These are phyloP conservation scores for Triglochin maritima DNA, from an alignment of 106 monocot genomes.

Conservation along the genomic window DNA sequence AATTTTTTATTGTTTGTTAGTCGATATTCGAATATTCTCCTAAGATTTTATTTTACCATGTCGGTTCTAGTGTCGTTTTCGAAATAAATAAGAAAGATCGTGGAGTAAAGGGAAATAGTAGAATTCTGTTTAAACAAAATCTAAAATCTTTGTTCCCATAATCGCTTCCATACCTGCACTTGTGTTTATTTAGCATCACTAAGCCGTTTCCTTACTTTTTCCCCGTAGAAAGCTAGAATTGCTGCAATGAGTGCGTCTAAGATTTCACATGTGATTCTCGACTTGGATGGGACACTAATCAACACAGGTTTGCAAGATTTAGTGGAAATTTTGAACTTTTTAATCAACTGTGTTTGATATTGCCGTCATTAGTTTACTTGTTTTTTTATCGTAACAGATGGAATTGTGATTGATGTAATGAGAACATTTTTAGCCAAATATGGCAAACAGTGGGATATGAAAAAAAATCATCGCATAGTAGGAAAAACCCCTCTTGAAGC, in stretches of 20 bases:
- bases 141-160: too few species aligned
- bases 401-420: conserved; percentile 61
- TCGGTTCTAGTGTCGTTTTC: too few species aligned
- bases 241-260: not conserved
- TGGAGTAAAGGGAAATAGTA: too few species aligned
- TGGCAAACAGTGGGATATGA: conserved; percentile 78
- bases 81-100: too few species aligned
- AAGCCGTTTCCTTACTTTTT: too few species aligned
- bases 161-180: too few species aligned
- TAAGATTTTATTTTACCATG: too few species aligned
- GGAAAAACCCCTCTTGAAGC: conserved; percentile 80
- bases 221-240: not conserved
- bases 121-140: too few species aligned
- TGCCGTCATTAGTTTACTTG: not conserved
- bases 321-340: not conserved
- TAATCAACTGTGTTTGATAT: not conserved
- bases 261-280: conserved; percentile 51
- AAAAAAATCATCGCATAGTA: conserved; percentile 41
- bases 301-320: conserved; percentile 49
- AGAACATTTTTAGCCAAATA: conserved; percentile 46
- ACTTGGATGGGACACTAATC: conserved; percentile 84
- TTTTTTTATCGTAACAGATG: conserved; percentile 34
- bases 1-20: too few species aligned
- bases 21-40: too few species aligned
- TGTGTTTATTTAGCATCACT: too few species aligned